Evolutionary conservation across 2,329 filamentous ascomycete species (phyloP), one percentile per base, ranked within the genome.

Genomic region (Penicillium digitatum): DNA sequence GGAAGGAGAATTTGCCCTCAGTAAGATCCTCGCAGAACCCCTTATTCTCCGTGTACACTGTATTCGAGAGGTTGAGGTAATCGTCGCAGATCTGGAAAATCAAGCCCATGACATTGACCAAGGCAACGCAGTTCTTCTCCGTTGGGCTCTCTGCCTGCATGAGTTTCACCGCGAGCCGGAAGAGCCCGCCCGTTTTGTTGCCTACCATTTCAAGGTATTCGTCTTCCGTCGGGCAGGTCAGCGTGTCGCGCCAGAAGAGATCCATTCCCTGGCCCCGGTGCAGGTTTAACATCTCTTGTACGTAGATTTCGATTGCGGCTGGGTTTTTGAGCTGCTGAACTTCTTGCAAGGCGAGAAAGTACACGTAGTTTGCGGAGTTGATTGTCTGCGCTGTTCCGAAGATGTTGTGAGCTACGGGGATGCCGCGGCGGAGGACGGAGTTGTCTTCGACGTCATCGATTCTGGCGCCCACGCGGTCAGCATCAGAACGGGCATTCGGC

Each of bases 1-100:
- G 91, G 71, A 96, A 96, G 26, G 88, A 93, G 78, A 96, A 96
- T 80, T 97, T 97, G 60, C 93, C 93, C 77, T 97, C 94, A 1
- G 91, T 96, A 65, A 97, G 77, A 74, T 97, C 94, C 77, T 97
- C 93, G 73, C 90, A 95, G 64, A 96, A 83, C 47, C 93, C 94
- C 78, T 97, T 97, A 74, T 95, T 93, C 61, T 87, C 80, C 35
- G 86, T 86, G 78, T 96, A 96, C 67, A 86, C 81, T n/a, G 76
- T 78, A 52, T 68, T 72, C 29, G 81, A 83, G 40, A 99, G 84
- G 72, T 97, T 97, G 73, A 91, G 85, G 77, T 96, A 96, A 80
- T 99, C 94, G 77, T 79, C 76, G 58, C 76, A 77, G 52, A 78
- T 76, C 56, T 78, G 76, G 55, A 78, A 78, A 34, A 77, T 72